Conservation (phyloP, 345 rosid genomes). For the Dipteronia sinensis region DNA sequence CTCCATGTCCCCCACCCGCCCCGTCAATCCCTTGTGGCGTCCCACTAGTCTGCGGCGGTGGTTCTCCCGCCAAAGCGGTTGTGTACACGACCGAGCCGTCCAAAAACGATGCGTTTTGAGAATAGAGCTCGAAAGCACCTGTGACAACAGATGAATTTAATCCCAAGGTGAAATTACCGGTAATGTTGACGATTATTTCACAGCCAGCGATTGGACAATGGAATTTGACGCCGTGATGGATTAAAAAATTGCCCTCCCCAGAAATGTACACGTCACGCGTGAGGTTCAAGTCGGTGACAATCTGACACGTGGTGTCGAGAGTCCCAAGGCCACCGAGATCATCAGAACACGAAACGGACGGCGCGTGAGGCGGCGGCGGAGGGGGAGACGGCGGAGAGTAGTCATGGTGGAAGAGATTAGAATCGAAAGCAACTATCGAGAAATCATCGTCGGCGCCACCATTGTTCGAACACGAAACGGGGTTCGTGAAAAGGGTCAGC, state of each 20-base stretch:
- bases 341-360: slow-evolving; percentile 81
- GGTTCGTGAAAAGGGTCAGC: slow-evolving; percentile 36
- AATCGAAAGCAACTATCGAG: slow-evolving; percentile 46
- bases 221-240: slow-evolving; percentile 73
- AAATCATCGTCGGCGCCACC: slow-evolving; percentile 27
- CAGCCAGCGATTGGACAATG: slow-evolving; percentile 72
- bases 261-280: slow-evolving; percentile 77
- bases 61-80: slow-evolving; percentile 79
- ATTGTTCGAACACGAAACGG: slow-evolving; percentile 32
- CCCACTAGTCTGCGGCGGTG: slow-evolving; percentile 96
- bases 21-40: slow-evolving; percentile 89
- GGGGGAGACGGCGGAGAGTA: slow-evolving; percentile 98
- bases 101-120: slow-evolving; percentile 67
- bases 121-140: slow-evolving; percentile 68
- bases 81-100: slow-evolving; percentile 73
- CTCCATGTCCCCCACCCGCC: slow-evolving; percentile 98
- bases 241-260: slow-evolving; percentile 79
- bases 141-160: slow-evolving; percentile 63
- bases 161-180: slow-evolving; percentile 77
- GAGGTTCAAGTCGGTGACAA: slow-evolving; percentile 82
- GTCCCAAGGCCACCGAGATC: slow-evolving; percentile 92
- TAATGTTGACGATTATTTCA: slow-evolving; percentile 65
- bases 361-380: slow-evolving; percentile 94
- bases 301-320: slow-evolving; percentile 83
- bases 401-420: slow-evolving; percentile 71